Conservation (phyloP, 2,329 filamentous ascomycete genomes). For the Cryphonectria parasitica region DNA sequence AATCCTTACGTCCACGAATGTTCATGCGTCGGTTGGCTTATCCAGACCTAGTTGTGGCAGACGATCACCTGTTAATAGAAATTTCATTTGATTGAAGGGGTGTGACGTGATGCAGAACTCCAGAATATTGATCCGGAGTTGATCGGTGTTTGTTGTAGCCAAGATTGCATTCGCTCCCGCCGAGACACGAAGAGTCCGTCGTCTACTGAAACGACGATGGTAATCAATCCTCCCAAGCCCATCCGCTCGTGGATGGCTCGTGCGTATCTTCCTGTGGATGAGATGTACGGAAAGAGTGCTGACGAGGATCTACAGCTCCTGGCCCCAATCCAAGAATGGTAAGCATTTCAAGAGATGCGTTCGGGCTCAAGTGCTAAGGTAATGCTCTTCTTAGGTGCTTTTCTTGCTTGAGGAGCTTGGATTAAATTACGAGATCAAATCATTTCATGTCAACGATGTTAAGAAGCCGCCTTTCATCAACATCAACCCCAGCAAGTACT, state of each 20-base stretch:
- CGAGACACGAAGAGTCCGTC: background rate
- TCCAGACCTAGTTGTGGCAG: background rate
- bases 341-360: background rate
- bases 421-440: background rate
- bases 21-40: background rate
- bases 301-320: background rate
- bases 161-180: background rate
- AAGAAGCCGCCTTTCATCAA: background rate
- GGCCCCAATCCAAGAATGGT: background rate
- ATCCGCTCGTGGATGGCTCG: background rate
- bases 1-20: background rate
- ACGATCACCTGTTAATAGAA: background rate
- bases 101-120: too few species aligned
- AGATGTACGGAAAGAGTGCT: background rate
- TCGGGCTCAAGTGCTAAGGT: background rate
- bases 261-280: background rate
- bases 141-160: background rate
- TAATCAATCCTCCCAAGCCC: background rate
- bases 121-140: too few species aligned
- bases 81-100: too few species aligned
- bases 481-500: background rate
- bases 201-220: background rate
- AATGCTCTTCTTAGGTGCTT: background rate
- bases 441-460: background rate
- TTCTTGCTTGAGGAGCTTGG: background rate